phyloP scores from a whole-genome alignment of 2,329 filamentous ascomycete species.

The Ceratocystis diversiconidia region DNA sequence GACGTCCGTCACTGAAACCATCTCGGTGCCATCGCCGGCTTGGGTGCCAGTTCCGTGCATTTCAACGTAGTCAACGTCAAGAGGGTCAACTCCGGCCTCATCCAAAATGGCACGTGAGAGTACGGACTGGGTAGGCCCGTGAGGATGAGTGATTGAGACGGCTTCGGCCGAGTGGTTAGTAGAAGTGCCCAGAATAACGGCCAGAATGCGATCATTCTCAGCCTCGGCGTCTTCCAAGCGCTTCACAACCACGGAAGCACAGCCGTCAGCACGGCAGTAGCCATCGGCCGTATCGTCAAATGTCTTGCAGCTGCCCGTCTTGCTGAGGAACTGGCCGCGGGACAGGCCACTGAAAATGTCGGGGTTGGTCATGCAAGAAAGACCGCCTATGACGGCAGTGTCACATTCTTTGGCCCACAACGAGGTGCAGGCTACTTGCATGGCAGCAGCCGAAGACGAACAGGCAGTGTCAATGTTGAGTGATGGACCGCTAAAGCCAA shows the following conservation, averaged over 20 bases:
- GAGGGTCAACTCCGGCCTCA: conserved; percentile 58
- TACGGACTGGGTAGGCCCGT: conserved; percentile 59
- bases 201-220: conserved; percentile 65
- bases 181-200: conserved; percentile 56
- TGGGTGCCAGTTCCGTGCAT: conserved; percentile 86
- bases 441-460: conserved; percentile 58
- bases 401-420: conserved; percentile 66
- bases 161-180: conserved; percentile 75
- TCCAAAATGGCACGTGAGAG: conserved; percentile 58
- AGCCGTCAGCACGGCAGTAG: conserved; percentile 67
- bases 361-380: conserved; percentile 66
- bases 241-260: conserved; percentile 63
- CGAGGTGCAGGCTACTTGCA: conserved; percentile 56
- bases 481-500: conserved; percentile 61
- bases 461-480: conserved; percentile 64
- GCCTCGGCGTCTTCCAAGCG: conserved; percentile 62
- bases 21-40: conserved; percentile 70
- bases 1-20: conserved; percentile 54
- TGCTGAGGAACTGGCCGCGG: conserved; percentile 64
- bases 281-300: conserved; percentile 71
- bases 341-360: conserved; percentile 66
- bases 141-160: conserved; percentile 71
- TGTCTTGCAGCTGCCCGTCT: conserved; percentile 62
- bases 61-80: conserved; percentile 70
- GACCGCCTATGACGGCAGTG: conserved; percentile 64